phyloP scores from a whole-genome alignment of 1,139 yeast species.

The Debaryomyces robertsiae region DNA sequence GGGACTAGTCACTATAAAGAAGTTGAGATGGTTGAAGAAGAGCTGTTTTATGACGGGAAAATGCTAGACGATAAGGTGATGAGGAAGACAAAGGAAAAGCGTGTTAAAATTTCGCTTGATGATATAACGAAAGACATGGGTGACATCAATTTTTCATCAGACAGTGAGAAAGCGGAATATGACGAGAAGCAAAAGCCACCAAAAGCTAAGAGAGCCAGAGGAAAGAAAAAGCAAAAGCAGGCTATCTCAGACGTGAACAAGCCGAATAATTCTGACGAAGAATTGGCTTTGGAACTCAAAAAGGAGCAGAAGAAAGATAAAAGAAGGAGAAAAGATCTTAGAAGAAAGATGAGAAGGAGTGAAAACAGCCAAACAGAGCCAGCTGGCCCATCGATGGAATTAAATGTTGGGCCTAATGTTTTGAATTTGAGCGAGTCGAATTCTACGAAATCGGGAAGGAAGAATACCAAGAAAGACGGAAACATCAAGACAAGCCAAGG shows the following conservation, averaged over 20 bases:
- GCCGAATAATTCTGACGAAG: constrained; percentile 2
- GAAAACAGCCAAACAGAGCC: constrained; percentile 6
- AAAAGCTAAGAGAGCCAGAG: not conserved
- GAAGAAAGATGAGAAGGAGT: constrained; percentile 7
- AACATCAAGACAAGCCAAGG: constrained; percentile 5
- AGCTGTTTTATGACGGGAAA: not conserved
- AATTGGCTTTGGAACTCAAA: constrained; percentile 7
- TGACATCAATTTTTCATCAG: constrained; percentile 20
- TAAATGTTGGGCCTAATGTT: not conserved
- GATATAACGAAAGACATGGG: constrained; percentile 30
- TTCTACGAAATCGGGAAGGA: not conserved
- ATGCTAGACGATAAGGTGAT: not conserved
- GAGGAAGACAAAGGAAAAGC: not conserved
- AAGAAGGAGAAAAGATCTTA: constrained; percentile 9
- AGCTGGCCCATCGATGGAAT: constrained; percentile 2
- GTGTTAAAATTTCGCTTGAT: constrained; percentile 17
- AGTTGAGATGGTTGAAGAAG: not conserved
- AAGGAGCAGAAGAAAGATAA: constrained; percentile 3
- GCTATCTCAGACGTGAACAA: not conserved
- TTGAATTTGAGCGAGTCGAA: not conserved
- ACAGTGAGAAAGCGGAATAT: constrained; percentile 2
- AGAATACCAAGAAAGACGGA: not conserved
- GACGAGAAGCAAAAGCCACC: constrained; percentile 1
- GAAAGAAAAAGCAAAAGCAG: not conserved
- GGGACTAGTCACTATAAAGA: not conserved